These are phyloP conservation scores for Lactuca sativa DNA, from an alignment of 129 eudicot genomes.

Conservation along the genomic window DNA sequence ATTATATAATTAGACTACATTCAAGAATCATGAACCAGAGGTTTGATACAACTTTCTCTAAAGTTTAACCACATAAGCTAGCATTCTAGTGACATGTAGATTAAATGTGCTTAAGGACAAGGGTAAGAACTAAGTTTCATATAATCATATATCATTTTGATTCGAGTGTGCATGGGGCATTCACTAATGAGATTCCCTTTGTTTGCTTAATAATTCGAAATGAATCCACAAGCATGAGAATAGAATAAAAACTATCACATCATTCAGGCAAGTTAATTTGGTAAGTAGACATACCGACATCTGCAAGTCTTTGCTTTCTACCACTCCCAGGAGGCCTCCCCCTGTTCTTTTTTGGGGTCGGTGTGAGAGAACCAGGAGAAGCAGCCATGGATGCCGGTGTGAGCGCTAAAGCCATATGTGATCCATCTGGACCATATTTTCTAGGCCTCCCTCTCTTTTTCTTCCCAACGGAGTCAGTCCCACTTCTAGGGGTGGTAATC, in stretches of 20 bases:
- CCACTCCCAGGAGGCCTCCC: conserved; percentile 96
- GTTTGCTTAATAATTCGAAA: not conserved
- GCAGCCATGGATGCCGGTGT: conserved; percentile 41
- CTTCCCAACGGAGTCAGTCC: conserved; percentile 42
- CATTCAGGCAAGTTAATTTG: conserved; percentile 5
- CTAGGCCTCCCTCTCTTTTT: conserved; percentile 96
- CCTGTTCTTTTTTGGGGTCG: conserved; percentile 39
- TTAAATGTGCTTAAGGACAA: not conserved
- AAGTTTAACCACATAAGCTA: not conserved
- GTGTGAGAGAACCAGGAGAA: conserved; percentile 39
- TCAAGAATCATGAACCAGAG: conserved; percentile 16
- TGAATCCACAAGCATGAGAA: conserved; percentile 15
- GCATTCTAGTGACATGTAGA: not conserved
- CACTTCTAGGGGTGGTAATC: conserved; percentile 35
- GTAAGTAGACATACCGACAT: conserved; percentile 53
- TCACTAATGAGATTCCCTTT: not conserved
- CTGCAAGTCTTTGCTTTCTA: conserved; percentile 72
- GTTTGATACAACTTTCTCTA: not conserved
- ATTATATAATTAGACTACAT: conserved; percentile 2
- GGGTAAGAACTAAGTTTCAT: not conserved
- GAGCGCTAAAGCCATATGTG: conserved; percentile 51
- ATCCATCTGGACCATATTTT: conserved; percentile 78
- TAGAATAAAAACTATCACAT: not conserved
- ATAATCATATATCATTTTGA: not conserved
- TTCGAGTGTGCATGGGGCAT: not conserved